Base-by-base conservation (phyloP, 1,284 basidiomycete species). In the Boletellus deceptivus region DNA sequence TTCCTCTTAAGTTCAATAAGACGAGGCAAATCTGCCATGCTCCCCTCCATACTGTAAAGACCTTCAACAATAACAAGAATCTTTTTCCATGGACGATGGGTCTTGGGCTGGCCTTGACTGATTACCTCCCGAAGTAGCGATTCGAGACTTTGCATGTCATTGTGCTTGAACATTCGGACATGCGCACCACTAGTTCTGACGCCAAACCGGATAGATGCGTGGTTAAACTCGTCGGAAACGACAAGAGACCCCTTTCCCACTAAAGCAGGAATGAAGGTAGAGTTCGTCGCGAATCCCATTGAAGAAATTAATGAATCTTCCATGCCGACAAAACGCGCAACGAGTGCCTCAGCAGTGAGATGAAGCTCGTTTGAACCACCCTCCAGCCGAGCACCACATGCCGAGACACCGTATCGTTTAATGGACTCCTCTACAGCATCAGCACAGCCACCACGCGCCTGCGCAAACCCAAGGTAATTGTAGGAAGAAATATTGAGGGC, bases 401-500 rank as follows among this genome's bases (percentile, higher is more conserved):
- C 77, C 13, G 86, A 83, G 33, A 97, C 74, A 37, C 95, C 94
- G 64, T 92, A 94, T 7, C 84, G 82, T 52, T 75, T 77, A 63
- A 97, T 82, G 11, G 77, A 73, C 58, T 89, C 86, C 64, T 95
- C 92, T 16, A 94, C 94, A 1, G 90, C 91, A 64, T 98, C 95
- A 2, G 96, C 91, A 64, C 94, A 98, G 10, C 90, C 91, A 25
- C 97, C 96, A 14, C 84, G 82, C 24, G 89, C 91, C 69, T 98
- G 93, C 1, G 96, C 96, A 65, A 99, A 99, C 6, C 97, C 96
- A 61, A 99, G 91, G 68, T 99, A 99, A 75, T 99, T 99, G 79
- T 99, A 99, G 6, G 94, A 98, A 9, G 93, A 96, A 60, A 98
- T 88, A 71, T 99, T 99, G 62, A 99, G 85, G 0, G 87, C 90